Base-by-base conservation (phyloP, 208 protist species). In the Balamuthia mandrillaris region DNA sequence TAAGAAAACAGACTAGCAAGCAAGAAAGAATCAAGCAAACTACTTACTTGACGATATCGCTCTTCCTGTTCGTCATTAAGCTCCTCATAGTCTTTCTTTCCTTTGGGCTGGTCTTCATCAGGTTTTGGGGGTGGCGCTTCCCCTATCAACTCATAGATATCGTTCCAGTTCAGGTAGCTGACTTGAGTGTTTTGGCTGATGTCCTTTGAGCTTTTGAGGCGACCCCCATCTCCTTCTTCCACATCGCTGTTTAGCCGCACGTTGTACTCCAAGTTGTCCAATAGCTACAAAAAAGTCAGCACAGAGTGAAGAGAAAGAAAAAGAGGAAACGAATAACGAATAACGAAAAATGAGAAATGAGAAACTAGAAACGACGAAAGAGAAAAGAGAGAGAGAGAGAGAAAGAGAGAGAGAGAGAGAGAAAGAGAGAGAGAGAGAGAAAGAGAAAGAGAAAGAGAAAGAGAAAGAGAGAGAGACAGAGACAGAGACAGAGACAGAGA, bases 261-360 rank as follows among this genome's bases (percentile, higher is more conserved):
- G 68, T 91, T 91, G 63, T 91, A 91, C 33, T 87, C 52, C 31
- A 91, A 47, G 61, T 91, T 91, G 42, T 91, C 88, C 31, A 91
- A 31, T 21, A 90, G 42, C 87, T 90, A 56, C 14, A 7, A 27
- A n/a, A 77, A 5, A n/a, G n/a, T n/a, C n/a, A n/a, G n/a, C n/a
- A n/a, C n/a, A n/a, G n/a, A n/a, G n/a, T 61, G 16, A 7, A 27
- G 16, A 77, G 6, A n/a, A n/a, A n/a, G n/a, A n/a, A n/a, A n/a
- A n/a, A n/a, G n/a, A n/a, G n/a, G n/a, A n/a, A n/a, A n/a, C n/a
- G n/a, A n/a, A n/a, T n/a, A n/a, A n/a, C n/a, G n/a, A n/a, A n/a
- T n/a, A 54, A 14, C 29, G 12, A 33, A 66, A 5, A 4, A 7
- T 3, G 18, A 42, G n/a, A 6, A 33, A 66, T 9, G 3, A 7